Percentiles rank a stretch among this genome's conserved stretches.
Evolutionary conservation across 164 flowering plant genomes (phyloP).

Genomic region (Stephania japonica): DNA sequence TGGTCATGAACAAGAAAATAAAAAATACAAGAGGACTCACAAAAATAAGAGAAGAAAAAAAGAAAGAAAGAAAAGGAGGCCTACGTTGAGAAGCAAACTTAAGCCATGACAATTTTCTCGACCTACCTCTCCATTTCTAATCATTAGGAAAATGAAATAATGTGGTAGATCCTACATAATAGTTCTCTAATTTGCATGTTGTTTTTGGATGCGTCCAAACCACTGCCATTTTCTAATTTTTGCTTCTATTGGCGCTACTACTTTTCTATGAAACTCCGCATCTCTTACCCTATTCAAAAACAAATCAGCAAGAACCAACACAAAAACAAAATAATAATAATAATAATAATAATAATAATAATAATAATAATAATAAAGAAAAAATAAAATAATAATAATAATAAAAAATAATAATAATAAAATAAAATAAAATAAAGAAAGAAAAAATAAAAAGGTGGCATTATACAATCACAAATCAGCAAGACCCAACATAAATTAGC

Average conservation of each 20-base stretch:
- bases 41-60: not conserved
- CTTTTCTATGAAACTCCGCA: not conserved
- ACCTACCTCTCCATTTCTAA: not conserved
- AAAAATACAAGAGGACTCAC: not conserved
- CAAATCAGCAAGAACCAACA: too few species aligned
- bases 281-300: not conserved
- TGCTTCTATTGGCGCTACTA: not conserved
- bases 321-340: too few species aligned
- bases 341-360: too few species aligned
- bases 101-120: not conserved
- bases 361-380: too few species aligned
- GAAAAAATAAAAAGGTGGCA: not conserved
- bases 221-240: too few species aligned
- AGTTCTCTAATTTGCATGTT: too few species aligned
- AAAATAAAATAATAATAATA: too few species aligned
- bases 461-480: not conserved
- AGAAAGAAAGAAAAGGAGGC: not conserved
- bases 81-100: not conserved
- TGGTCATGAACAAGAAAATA: too few species aligned
- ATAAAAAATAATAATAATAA: too few species aligned
- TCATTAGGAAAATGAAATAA: not conserved
- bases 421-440: too few species aligned
- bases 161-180: not conserved
- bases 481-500: not conserved
- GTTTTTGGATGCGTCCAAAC: too few species aligned